Evolutionary conservation across 805 yeast genomes (phyloP), one percentile per base, ranked within the genome.

Genomic region (Candida taoyuanica): DNA sequence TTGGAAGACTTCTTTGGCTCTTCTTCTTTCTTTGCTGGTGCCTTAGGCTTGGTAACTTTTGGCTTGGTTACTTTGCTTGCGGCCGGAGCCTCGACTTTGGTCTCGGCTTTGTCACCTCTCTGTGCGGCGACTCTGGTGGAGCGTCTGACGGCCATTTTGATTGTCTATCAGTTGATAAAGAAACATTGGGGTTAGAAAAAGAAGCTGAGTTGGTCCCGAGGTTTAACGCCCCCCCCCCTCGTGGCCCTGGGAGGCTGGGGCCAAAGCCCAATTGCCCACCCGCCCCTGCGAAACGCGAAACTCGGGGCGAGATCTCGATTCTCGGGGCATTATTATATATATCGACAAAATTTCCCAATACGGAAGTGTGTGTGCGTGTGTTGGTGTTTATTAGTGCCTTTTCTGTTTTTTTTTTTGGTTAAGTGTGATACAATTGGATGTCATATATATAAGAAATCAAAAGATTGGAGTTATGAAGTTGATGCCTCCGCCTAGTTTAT

Each of bases 51-150:
- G 11, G 39, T 20, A 16, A 23, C 36, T 38, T 40, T 41, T 37
- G 55, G 53, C 40, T 58, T 59, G 9, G 50, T 36, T 16, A 45
- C 50, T 43, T 54, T 53, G 2, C 56, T 24, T 13, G 46, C 31
- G 11, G 34, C 23, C 7, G 34, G 31, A 5, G 51, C 35, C 28
- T 49, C 49, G 14, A 45, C 25, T 31, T 44, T 49, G 9, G 49
- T 17, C 5, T 29, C 32, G 3, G 34, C 15, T 21, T 31, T 26
- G n/a, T n/a, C n/a, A n/a, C n/a, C n/a, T n/a, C n/a, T n/a, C n/a
- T n/a, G n/a, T 3, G 43, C 37, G 15, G 52, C 39, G 15, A 43
- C 38, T 39, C 50, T 46, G 2, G 48, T 33, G 8, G 55, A 42
- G 16, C 54, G 42, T 43, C 52, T 44, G 17, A 29, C 24, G n/a